phyloP scores from a whole-genome alignment of 140 eudicot species.

The Cichorium intybus region DNA sequence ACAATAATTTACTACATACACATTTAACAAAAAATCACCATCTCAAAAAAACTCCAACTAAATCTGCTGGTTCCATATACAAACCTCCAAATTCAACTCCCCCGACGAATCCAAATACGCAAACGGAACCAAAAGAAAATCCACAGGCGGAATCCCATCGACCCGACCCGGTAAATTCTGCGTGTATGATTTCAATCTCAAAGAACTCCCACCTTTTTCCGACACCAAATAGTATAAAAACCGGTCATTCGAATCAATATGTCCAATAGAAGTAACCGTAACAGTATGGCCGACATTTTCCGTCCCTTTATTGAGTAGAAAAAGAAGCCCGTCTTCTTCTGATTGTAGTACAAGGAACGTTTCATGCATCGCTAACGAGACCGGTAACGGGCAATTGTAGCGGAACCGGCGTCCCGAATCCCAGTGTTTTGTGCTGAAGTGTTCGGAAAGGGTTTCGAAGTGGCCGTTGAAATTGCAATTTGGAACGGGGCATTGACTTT shows the following conservation, averaged over 20 bases:
- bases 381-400: conserved; percentile 52
- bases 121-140: conserved; percentile 68
- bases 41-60: conserved; percentile 28
- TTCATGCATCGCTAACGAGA: conserved; percentile 58
- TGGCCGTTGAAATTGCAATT: conserved; percentile 58
- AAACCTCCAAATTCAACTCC: conserved; percentile 60
- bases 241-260: conserved; percentile 45
- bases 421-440: conserved; percentile 71
- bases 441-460: conserved; percentile 41
- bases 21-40: too few relatives aligned
- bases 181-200: conserved; percentile 51
- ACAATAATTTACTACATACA: conserved; percentile 28
- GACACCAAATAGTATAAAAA: conserved; percentile 55
- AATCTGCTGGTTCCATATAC: conserved; percentile 65
- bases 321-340: conserved; percentile 68
- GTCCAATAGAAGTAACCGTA: conserved; percentile 58
- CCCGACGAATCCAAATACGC: conserved; percentile 50
- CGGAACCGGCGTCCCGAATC: conserved; percentile 64
- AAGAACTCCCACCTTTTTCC: conserved; percentile 58
- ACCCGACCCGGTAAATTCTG: conserved; percentile 54
- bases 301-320: conserved; percentile 61
- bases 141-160: conserved; percentile 51
- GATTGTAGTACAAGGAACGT: conserved; percentile 65
- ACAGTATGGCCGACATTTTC: conserved; percentile 65
- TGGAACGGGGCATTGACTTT: conserved; percentile 56